Evolutionary conservation across 2,329 filamentous ascomycete species (phyloP).

Genomic region (Lasiodiplodia sp.): DNA sequence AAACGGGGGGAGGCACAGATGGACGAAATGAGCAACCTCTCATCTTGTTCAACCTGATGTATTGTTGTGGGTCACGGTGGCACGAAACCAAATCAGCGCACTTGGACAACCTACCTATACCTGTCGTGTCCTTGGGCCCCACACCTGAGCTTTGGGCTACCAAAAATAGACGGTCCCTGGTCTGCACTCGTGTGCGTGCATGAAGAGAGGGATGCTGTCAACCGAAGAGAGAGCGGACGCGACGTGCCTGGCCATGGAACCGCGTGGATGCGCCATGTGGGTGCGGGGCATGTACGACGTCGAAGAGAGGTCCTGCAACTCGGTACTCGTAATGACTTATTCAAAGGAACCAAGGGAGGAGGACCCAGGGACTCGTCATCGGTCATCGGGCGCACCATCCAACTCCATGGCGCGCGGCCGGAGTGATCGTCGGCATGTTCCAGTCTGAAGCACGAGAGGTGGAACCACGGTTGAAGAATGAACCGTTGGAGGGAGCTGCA

Average conservation of each 20-base stretch:
- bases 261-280: slow-evolving; percentile 18
- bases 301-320: slow-evolving; percentile 7
- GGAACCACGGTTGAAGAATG: neutral
- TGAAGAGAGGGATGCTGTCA: slow-evolving; percentile 10
- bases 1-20: neutral
- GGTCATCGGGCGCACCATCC: neutral
- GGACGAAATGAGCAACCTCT: neutral
- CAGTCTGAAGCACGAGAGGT: slow-evolving; percentile 21
- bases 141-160: neutral
- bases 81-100: neutral
- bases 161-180: neutral
- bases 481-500: neutral
- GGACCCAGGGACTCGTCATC: slow-evolving; percentile 12
- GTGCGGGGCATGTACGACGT: slow-evolving; percentile 10
- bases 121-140: neutral
- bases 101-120: neutral
- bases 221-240: neutral
- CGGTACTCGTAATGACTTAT: neutral
- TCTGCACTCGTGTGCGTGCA: neutral
- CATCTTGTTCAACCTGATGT: neutral
- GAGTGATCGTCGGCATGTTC: slow-evolving; percentile 20
- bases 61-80: neutral
- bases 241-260: neutral
- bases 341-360: slow-evolving; percentile 20
- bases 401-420: slow-evolving; percentile 9